Conservation (phyloP, 192 early-diverging fungal genomes). For the Gigaspora rosea region DNA sequence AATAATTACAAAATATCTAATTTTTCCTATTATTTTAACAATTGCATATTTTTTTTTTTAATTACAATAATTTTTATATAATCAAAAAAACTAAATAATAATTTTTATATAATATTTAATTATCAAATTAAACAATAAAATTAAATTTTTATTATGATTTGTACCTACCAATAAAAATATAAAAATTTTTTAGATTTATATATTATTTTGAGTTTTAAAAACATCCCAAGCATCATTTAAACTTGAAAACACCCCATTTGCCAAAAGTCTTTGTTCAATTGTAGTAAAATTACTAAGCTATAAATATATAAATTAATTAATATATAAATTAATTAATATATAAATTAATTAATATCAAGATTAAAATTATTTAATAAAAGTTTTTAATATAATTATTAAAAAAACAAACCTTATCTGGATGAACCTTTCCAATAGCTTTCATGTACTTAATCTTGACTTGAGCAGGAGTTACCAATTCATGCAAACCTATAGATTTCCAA, state of each 20-base stretch:
- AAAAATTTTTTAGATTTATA: slow-evolving; percentile 40
- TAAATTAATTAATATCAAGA: neutral
- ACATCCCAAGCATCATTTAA: slow-evolving; percentile 95
- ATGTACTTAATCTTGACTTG: slow-evolving; percentile 94
- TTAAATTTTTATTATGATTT: too few relatives aligned
- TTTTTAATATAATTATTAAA: neutral
- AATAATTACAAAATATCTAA: too few relatives aligned
- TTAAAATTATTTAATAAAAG: neutral
- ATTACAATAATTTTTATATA: too few relatives aligned
- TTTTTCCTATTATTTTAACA: too few relatives aligned
- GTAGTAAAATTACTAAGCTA: slow-evolving; percentile 57
- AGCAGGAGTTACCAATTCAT: slow-evolving; percentile 79
- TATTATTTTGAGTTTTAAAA: slow-evolving; percentile 82
- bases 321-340: neutral
- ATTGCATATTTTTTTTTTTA: too few relatives aligned
- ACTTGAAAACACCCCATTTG: slow-evolving; percentile 81
- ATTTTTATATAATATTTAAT: too few relatives aligned
- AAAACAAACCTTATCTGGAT: slow-evolving; percentile 86
- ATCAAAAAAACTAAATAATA: too few relatives aligned
- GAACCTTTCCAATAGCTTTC: slow-evolving; percentile 87
- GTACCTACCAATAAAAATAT: too few relatives aligned
- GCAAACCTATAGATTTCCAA: slow-evolving; percentile 78
- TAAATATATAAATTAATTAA: slow-evolving; percentile 16
- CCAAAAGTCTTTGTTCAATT: slow-evolving; percentile 85
- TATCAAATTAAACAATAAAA: too few relatives aligned